phyloP scores from a whole-genome alignment of 2,329 filamentous ascomycete genomes.

The Hymenoscyphus scutula region DNA sequence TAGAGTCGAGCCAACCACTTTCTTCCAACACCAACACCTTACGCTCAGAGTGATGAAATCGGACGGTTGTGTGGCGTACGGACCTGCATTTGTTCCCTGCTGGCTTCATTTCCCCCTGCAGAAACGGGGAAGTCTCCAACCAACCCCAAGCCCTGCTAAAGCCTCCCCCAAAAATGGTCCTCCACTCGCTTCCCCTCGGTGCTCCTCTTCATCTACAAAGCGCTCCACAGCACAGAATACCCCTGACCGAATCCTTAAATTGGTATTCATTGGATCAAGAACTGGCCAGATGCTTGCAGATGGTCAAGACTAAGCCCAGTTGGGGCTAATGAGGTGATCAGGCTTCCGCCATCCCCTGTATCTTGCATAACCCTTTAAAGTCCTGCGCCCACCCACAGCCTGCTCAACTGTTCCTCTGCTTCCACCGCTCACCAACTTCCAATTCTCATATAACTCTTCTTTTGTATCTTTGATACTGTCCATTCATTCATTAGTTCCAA shows the following conservation, averaged over 20 bases:
- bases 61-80: neutral
- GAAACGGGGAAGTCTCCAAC: neutral
- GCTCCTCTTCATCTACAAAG: neutral
- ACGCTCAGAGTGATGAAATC: neutral
- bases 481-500: constrained; percentile 28
- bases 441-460: constrained; percentile 12
- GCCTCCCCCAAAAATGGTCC: constrained; percentile 1
- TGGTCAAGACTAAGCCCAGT: neutral
- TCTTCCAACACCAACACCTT: neutral
- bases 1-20: too few relatives aligned
- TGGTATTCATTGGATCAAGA: neutral
- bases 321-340: neutral
- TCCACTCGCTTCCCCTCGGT: neutral
- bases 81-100: constrained; percentile 1
- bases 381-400: constrained; percentile 4
- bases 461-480: constrained; percentile 33
- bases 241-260: neutral
- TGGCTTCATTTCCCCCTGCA: constrained; percentile 5
- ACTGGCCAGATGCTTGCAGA: neutral
- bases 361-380: constrained; percentile 11
- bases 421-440: neutral
- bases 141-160: neutral
- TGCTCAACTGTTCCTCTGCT: neutral
- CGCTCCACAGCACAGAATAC: neutral
- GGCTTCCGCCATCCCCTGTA: neutral